A percentile compares a stretch with the other conserved stretches of the same genome.
Conservation (phyloP, 1,284 basidiomycete species). For the Apiotrichum siamense region DNA sequence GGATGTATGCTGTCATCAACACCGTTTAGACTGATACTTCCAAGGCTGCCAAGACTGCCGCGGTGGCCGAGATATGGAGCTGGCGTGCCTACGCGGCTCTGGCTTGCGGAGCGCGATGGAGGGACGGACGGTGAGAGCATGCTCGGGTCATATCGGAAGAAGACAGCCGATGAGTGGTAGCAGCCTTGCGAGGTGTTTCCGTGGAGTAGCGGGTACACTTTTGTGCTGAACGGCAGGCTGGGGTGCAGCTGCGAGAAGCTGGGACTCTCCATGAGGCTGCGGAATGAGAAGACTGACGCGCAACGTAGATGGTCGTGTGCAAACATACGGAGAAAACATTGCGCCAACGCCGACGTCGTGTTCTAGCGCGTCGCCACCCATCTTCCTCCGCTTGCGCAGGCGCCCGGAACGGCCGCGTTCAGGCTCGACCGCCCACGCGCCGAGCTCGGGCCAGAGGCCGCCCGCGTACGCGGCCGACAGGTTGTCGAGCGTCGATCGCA, state of each 20-base stretch:
- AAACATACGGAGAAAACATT: slow-evolving; percentile 30
- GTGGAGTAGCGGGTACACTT: slow-evolving; percentile 39
- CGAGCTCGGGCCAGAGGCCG: slow-evolving; percentile 45
- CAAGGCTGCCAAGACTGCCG: too few relatives aligned
- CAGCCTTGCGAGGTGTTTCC: slow-evolving; percentile 38
- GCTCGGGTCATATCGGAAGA: slow-evolving; percentile 35
- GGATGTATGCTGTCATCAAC: not conserved
- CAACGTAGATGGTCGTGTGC: too few relatives aligned
- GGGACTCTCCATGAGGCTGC: not conserved
- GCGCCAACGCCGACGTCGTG: slow-evolving; percentile 24
- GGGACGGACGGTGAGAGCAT: slow-evolving; percentile 10
- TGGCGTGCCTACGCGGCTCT: not conserved
- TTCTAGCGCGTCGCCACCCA: slow-evolving; percentile 12
- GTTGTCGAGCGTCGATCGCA: slow-evolving; percentile 31
- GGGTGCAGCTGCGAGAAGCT: slow-evolving; percentile 28
- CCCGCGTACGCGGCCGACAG: slow-evolving; percentile 39
- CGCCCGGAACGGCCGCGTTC: slow-evolving; percentile 6
- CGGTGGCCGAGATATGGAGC: too few relatives aligned
- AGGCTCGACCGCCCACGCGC: slow-evolving; percentile 29
- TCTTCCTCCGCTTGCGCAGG: slow-evolving; percentile 7
- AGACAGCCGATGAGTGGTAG: slow-evolving; percentile 44
- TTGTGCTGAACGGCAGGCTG: slow-evolving; percentile 30
- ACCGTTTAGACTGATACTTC: too few relatives aligned
- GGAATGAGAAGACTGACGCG: not conserved
- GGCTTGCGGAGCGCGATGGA: slow-evolving; percentile 1